Evolutionary conservation across 2,329 filamentous ascomycete species (phyloP), one percentile per base, ranked within the genome.

Genomic region (Talaromyces atroroseus): DNA sequence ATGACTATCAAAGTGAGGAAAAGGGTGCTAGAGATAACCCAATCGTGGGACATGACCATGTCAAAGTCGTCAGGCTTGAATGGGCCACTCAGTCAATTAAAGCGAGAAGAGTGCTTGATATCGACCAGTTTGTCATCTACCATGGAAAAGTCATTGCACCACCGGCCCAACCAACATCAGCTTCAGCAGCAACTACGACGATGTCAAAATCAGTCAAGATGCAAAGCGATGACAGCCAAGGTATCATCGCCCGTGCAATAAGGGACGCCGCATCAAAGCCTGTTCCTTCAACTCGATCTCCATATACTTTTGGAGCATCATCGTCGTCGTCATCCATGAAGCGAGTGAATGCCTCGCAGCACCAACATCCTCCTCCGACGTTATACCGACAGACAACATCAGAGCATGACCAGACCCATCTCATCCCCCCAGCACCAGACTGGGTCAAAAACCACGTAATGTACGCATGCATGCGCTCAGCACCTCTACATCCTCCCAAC

Each of bases 401-500:
- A 2, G 90, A 95, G 58, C 81, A 92, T 57, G 88, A 95, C 24
- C 77, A 80, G 18, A 70, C 73, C 1, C 65, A 58, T 36, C 71
- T 80, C 2, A 68, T 89, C 1, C 90, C 89, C 0, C 77, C 81
- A 0, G 73, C 89, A 12, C 92, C 91, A 1, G 81, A 82, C 2
- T 95, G 84, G 84, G 82, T 86, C 12, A 74, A 78, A 44, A 71
- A 88, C 54, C 78, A 81, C 26, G 76, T 83, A 11, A 77, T 78
- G 5, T 96, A 94, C 70, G 86, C 92, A 5, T 97, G 94, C 65
- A 83, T 95, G 68, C 84, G 92, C 23, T 82, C 84, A 1, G 90
- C 91, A 0, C 87, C 85, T 0, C 72, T 82, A 0, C 75, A 86
- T 54, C 78, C 85, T 0, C 88, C 88, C 0, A 97, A 97, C 63